Evolutionary conservation across 495 filamentous ascomycete genomes (phyloP), one percentile per base, ranked within the genome.

Genomic region (Podospora pseudopauciseta): DNA sequence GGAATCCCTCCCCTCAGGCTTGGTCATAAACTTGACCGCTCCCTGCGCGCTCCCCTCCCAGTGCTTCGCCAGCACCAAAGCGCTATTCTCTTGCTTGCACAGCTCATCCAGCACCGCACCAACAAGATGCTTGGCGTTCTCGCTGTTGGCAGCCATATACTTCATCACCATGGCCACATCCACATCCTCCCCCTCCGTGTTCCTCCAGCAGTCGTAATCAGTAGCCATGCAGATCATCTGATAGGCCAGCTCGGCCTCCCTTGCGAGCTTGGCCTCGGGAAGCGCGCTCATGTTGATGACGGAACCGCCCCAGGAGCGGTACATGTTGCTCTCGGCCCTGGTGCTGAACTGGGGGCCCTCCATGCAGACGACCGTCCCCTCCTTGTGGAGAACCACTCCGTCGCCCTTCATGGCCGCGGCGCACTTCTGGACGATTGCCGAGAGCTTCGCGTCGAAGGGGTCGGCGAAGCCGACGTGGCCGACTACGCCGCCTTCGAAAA

Each of bases 161-260:
- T 87, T 90, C 90, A 97, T 94, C 16, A 99, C 96, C 90, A 97
- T 97, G 75, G 92, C 92, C 7, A 99, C 95, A 68, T 91, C 93
- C 44, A 99, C 95, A 56, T 89, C 90, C 59, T 86, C 88, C 5
- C 83, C 83, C 34, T 78, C 81, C 76, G 61, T 53, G 32, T 63
- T 63, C 9, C 91, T 91, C 95, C 95, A 98, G 86, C 94, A 97
- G 79, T 99, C 96, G 74, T 99, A 99, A 80, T 99, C 95, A 26
- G 95, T 99, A 30, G 91, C 89, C 96, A 99, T 99, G 84, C 94
- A 97, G 72, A 99, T 94, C 87, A 97, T 94, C 81, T 94, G 92
- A 75, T 97, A 97, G 18, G 90, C 91, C 70, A 99, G 90, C 82
- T 99, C 96, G 4, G 96, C 96, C 83, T 99, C 95, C 39, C 91